phyloP scores from a whole-genome alignment of 2,329 filamentous ascomycete species.

The Penicillium oxalicum region DNA sequence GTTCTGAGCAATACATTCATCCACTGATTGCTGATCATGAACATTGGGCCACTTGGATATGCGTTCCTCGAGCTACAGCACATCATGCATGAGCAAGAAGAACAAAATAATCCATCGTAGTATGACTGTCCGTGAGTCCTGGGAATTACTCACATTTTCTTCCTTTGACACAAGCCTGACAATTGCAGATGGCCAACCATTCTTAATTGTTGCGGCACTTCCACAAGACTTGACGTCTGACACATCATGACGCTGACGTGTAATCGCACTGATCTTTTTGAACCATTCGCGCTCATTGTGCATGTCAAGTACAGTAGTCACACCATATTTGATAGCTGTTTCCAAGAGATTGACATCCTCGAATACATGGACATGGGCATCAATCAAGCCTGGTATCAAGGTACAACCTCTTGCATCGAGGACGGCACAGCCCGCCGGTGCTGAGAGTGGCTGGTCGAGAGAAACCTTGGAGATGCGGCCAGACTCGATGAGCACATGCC shows the following conservation, averaged over 20 bases:
- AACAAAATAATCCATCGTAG: neutral
- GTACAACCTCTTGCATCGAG: slow-evolving; percentile 8
- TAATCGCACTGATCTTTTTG: slow-evolving; percentile 2
- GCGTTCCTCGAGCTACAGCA: slow-evolving; percentile 3
- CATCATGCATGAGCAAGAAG: neutral
- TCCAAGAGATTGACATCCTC: slow-evolving; percentile 6
- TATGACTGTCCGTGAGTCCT: neutral
- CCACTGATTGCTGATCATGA: slow-evolving; percentile 5
- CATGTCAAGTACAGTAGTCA: slow-evolving; percentile 7
- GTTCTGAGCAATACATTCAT: slow-evolving; percentile 6
- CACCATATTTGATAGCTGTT: slow-evolving; percentile 5
- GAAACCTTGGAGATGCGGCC: slow-evolving; percentile 6
- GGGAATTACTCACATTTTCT: neutral
- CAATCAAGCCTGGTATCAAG: slow-evolving; percentile 8
- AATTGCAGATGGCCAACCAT: slow-evolving; percentile 9
- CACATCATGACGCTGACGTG: slow-evolving; percentile 4
- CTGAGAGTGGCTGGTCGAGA: neutral
- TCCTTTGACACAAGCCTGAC: slow-evolving; percentile 5
- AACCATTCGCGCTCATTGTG: slow-evolving; percentile 12
- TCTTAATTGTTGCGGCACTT: slow-evolving; percentile 6
- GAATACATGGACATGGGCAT: slow-evolving; percentile 10
- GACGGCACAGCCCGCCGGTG: neutral
- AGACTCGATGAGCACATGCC: slow-evolving; percentile 6
- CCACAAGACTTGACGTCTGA: slow-evolving; percentile 10
- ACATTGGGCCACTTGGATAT: slow-evolving; percentile 8